Conservation (phyloP, 2,329 filamentous ascomycete species). For the Amylocarpus encephaloides region DNA sequence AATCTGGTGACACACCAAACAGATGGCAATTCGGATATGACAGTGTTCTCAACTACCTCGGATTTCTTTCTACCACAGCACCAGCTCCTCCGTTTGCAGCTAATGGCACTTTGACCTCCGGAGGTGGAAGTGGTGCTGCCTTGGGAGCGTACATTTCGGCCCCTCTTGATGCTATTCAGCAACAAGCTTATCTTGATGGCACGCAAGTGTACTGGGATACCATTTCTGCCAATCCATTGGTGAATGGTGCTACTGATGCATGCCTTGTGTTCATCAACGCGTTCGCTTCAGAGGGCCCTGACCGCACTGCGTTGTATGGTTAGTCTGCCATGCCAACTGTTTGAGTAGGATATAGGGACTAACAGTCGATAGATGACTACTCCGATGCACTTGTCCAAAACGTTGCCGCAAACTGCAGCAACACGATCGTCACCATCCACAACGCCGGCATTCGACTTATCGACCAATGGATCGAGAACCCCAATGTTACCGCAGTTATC, state of each 20-base stretch:
- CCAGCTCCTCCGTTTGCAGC: constrained; percentile 40
- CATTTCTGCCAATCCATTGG: constrained; percentile 38
- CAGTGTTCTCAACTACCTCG: not conserved
- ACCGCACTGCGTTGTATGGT: constrained; percentile 50
- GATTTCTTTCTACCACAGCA: constrained; percentile 35
- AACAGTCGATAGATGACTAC: constrained; percentile 44
- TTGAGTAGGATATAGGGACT: constrained; percentile 55
- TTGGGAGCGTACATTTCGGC: constrained; percentile 44
- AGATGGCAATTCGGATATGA: constrained; percentile 5
- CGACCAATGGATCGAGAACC: constrained; percentile 66
- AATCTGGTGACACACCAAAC: not conserved
- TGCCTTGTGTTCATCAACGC: constrained; percentile 64
- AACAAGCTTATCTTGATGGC: constrained; percentile 47
- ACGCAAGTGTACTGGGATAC: constrained; percentile 57
- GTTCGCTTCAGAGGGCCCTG: constrained; percentile 67
- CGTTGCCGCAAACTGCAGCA: constrained; percentile 47
- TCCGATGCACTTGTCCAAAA: constrained; percentile 47
- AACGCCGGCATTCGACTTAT: constrained; percentile 54
- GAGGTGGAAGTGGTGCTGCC: constrained; percentile 42
- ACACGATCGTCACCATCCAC: constrained; percentile 58
- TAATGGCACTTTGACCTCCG: constrained; percentile 42
- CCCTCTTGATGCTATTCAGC: constrained; percentile 49
- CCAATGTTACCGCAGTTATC: constrained; percentile 69
- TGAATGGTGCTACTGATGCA: constrained; percentile 47
- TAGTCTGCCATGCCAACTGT: constrained; percentile 45